Percentiles rank a stretch among this genome's conserved stretches.
phyloP scores from a whole-genome alignment of 805 yeast genomes.

The Yamadazyma sp. region DNA sequence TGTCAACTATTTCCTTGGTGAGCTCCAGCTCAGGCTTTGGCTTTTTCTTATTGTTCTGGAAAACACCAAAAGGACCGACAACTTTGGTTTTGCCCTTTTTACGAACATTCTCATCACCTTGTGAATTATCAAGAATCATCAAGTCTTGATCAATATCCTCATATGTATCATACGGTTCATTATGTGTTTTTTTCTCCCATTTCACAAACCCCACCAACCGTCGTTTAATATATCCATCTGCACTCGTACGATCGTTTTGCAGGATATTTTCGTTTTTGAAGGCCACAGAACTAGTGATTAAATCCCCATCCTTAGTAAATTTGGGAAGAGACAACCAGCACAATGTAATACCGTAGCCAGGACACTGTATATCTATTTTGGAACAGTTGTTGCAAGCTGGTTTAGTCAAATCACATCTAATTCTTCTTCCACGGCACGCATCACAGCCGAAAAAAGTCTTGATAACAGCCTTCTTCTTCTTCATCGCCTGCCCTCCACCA shows the following conservation, averaged over 20 bases:
- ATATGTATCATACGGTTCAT: constrained; percentile 59
- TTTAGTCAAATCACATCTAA: constrained; percentile 71
- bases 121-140: constrained; percentile 50
- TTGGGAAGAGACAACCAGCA: constrained; percentile 66
- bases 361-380: constrained; percentile 66
- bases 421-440: constrained; percentile 78
- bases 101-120: constrained; percentile 33
- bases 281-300: constrained; percentile 30
- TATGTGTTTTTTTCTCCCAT: constrained; percentile 52
- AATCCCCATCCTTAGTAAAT: constrained; percentile 28
- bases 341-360: constrained; percentile 79
- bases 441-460: constrained; percentile 89
- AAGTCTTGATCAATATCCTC: constrained; percentile 80
- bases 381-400: constrained; percentile 75
- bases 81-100: constrained; percentile 48
- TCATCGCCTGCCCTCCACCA: too few species aligned
- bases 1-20: background rate
- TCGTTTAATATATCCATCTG: constrained; percentile 64
- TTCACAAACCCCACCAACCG: constrained; percentile 65
- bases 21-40: constrained; percentile 15
- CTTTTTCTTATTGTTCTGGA: constrained; percentile 30
- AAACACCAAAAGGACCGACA: constrained; percentile 84
- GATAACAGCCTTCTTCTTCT: constrained; percentile 17
- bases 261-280: constrained; percentile 22
- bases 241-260: constrained; percentile 14